A percentile compares a stretch with the other conserved stretches of the same genome.
These are phyloP conservation scores for Chimonanthus praecox DNA, from an alignment of 164 flowering plant genomes.

Conservation along the genomic window DNA sequence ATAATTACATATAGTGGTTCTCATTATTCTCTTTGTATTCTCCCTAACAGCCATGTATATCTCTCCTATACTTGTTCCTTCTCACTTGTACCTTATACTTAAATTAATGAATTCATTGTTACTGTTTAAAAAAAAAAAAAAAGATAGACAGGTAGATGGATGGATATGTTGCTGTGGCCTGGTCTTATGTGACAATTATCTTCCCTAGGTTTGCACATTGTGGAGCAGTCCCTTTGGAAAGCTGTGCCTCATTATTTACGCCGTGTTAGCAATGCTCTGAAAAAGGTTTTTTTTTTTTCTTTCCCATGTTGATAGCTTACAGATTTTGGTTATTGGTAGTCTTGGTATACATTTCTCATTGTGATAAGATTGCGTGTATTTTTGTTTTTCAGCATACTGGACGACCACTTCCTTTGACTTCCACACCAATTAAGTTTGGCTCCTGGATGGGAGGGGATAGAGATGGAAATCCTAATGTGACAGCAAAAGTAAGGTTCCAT, in stretches of 20 bases:
- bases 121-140: no score
- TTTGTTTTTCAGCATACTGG: constrained; percentile 73
- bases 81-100: no score
- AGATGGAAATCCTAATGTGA: constrained; percentile 98
- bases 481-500: constrained; percentile 56
- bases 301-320: background rate
- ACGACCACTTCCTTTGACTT: constrained; percentile 79
- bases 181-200: background rate
- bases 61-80: no score
- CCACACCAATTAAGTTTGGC: constrained; percentile 87
- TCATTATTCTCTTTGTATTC: no score
- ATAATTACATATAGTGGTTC: no score
- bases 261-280: constrained; percentile 86
- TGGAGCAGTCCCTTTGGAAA: constrained; percentile 96
- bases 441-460: constrained; percentile 99
- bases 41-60: no score
- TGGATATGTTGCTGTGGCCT: no score
- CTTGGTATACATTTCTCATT: background rate
- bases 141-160: no score
- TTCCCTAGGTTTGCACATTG: constrained; percentile 69
- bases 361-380: background rate
- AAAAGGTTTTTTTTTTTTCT: constrained; percentile 47
- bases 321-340: background rate
- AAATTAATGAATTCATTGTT: no score
- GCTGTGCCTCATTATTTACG: constrained; percentile 92